Conservation (phyloP, 768 basidiomycete genomes). For the Kwoniella pini region DNA sequence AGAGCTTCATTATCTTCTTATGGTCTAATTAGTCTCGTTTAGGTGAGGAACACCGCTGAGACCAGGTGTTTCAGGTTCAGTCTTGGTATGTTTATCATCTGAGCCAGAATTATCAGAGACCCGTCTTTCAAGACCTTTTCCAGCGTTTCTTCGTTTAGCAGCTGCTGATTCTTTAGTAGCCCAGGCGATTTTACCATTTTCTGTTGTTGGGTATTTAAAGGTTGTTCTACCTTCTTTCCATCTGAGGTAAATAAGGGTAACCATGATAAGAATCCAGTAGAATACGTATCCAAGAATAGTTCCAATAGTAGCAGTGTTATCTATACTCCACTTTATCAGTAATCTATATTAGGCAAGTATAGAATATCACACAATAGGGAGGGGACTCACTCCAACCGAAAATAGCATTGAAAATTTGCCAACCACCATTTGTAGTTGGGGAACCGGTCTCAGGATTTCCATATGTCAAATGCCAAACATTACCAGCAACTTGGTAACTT, state of each 20-base stretch:
- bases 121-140: not conserved
- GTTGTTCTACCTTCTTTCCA: conserved; percentile 56
- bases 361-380: not conserved
- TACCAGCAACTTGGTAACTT: conserved; percentile 74
- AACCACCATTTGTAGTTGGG: conserved; percentile 35
- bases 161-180: conserved; percentile 8
- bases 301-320: conserved; percentile 78
- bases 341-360: not conserved
- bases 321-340: conserved; percentile 33
- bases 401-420: conserved; percentile 72
- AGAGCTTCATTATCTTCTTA: too few species aligned
- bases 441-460: conserved; percentile 50
- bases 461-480: conserved; percentile 64
- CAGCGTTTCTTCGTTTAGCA: not conserved
- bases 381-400: conserved; percentile 46
- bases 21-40: not conserved
- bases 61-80: conserved; percentile 2
- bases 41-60: not conserved
- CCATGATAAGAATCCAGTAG: conserved; percentile 86
- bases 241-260: conserved; percentile 61
- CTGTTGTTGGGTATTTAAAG: conserved; percentile 22
- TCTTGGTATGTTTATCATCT: not conserved
- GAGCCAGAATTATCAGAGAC: conserved; percentile 2
- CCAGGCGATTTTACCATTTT: not conserved
- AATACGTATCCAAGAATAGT: conserved; percentile 82